Conservation (phyloP, 176 grass and related monocot genomes). For the Oryza meridionalis region DNA sequence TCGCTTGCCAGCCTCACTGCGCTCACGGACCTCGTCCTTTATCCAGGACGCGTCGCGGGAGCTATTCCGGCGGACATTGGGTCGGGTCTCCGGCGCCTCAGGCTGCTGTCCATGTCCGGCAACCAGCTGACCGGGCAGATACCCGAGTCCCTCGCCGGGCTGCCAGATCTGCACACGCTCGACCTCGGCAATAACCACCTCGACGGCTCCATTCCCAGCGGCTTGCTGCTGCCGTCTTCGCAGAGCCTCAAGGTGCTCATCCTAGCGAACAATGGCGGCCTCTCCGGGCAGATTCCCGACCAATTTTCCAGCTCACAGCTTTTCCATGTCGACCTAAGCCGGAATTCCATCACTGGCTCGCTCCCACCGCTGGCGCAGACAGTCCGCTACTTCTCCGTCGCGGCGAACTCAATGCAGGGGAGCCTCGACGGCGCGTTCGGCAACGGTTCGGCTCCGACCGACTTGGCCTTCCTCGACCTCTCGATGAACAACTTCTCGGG, state of each 20-base stretch:
- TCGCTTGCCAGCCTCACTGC: constrained; percentile 66
- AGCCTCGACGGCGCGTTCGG: constrained; percentile 51
- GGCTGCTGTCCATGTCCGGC: constrained; percentile 65
- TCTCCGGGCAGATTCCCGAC: constrained; percentile 57
- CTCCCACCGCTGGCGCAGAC: constrained; percentile 56
- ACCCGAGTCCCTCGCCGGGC: constrained; percentile 57
- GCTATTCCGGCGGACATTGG: constrained; percentile 52
- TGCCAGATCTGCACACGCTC: constrained; percentile 83
- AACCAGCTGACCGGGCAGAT: constrained; percentile 61
- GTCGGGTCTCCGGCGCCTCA: constrained; percentile 55
- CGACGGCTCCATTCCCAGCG: constrained; percentile 46
- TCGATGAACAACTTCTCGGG: constrained; percentile 76
- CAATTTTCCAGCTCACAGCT: constrained; percentile 47
- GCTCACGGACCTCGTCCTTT: constrained; percentile 74
- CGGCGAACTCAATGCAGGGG: constrained; percentile 61
- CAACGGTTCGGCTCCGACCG: not conserved
- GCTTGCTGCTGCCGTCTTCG: constrained; percentile 55
- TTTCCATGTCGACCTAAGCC: constrained; percentile 75
- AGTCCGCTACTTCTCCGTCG: constrained; percentile 66
- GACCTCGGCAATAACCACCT: constrained; percentile 83
- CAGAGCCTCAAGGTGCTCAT: constrained; percentile 75
- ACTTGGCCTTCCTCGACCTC: constrained; percentile 68
- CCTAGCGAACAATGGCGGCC: constrained; percentile 68
- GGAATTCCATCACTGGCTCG: constrained; percentile 52
- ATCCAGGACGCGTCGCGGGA: constrained; percentile 62